Conservation (phyloP, 495 filamentous ascomycete species). For the Beverwykella pulmonaria region DNA sequence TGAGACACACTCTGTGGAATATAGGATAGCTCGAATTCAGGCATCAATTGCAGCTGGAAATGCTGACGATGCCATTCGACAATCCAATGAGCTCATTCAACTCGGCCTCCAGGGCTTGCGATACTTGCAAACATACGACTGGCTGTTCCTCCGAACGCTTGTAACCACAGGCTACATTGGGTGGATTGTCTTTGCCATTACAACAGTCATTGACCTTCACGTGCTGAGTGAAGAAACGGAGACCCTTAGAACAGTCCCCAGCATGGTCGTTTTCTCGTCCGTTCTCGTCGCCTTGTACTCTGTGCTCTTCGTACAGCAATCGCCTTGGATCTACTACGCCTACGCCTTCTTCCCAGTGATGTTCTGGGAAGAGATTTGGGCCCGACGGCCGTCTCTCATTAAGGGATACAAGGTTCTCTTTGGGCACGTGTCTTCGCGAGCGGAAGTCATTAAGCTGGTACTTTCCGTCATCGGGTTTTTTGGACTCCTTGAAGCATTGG, state of each 20-base stretch:
- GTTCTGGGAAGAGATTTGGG: conserved; percentile 97
- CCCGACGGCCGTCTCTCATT: conserved; percentile 67
- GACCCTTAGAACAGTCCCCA: conserved; percentile 64
- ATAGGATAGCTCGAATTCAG: conserved; percentile 68
- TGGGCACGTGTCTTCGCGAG: conserved; percentile 62
- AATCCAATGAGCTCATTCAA: conserved; percentile 74
- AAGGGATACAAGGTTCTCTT: conserved; percentile 72
- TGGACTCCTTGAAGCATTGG: conserved; percentile 77
- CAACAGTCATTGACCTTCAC: conserved; percentile 86
- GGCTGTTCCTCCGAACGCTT: conserved; percentile 93
- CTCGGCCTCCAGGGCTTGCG: conserved; percentile 80
- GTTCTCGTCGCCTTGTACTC: conserved; percentile 74
- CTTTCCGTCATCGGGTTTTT: conserved; percentile 69
- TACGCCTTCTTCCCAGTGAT: conserved; percentile 89
- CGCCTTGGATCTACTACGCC: conserved; percentile 83
- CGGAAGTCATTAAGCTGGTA: conserved; percentile 57
- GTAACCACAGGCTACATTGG: conserved; percentile 93
- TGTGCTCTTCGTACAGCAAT: conserved; percentile 75
- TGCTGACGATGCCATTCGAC: conserved; percentile 73
- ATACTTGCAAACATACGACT: conserved; percentile 96
- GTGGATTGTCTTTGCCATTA: conserved; percentile 94
- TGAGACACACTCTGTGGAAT: conserved; percentile 63
- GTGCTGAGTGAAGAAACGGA: conserved; percentile 75
- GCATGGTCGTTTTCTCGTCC: conserved; percentile 71
- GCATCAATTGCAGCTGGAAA: conserved; percentile 65